These are phyloP conservation scores for Eimeria nieschulzi DNA, from an alignment of 169 alveolate genomes.

Conservation along the genomic window DNA sequence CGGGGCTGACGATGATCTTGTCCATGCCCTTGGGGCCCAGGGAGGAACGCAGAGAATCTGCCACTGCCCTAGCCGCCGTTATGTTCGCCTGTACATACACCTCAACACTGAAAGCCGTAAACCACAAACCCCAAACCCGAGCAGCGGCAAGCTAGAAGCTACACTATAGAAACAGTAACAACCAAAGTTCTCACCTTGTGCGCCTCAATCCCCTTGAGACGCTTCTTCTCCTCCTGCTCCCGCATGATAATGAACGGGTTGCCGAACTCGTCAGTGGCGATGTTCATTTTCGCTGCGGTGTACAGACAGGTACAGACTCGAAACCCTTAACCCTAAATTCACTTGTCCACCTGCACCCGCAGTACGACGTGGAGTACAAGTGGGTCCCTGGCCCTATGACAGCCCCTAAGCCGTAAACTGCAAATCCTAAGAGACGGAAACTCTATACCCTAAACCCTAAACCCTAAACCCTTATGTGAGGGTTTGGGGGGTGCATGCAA, in stretches of 20 bases:
- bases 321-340: not conserved
- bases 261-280: constrained; percentile 98
- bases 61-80: constrained; percentile 97
- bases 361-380: not conserved
- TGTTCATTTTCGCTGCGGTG: constrained; percentile 71
- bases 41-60: constrained; percentile 95
- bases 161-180: not conserved
- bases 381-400: not conserved
- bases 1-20: constrained; percentile 98
- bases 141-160: not conserved
- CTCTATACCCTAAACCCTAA: constrained; percentile 5
- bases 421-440: not conserved
- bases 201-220: constrained; percentile 98
- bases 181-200: constrained; percentile 79
- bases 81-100: constrained; percentile 91
- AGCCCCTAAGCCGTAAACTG: not conserved
- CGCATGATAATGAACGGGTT: constrained; percentile 97
- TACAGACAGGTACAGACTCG: constrained; percentile 33
- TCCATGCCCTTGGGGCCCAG: constrained; percentile 99
- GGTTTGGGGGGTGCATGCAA: too few species aligned
- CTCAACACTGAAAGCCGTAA: not conserved
- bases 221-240: constrained; percentile 95
- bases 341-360: not conserved
- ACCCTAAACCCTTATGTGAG: not conserved
- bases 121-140: not conserved